Conservation (phyloP, 2,329 filamentous ascomycete genomes). For the Pseudogymnoascus sp. region DNA sequence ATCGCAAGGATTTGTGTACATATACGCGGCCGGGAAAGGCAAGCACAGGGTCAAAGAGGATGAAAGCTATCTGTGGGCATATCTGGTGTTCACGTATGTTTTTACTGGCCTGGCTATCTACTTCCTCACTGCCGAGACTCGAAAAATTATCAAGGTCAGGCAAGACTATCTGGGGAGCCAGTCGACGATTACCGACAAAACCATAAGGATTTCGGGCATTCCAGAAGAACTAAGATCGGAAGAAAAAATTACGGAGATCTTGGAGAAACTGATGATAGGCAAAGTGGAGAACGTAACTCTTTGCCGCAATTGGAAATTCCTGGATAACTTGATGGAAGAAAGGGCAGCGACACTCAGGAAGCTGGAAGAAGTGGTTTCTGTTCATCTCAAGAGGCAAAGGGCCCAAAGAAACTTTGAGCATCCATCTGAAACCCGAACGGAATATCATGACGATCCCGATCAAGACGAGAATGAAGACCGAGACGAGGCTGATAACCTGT, state of each 20-base stretch:
- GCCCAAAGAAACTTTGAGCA: conserved; percentile 21
- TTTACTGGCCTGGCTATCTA: conserved; percentile 79
- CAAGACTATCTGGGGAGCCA: conserved; percentile 91
- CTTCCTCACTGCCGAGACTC: conserved; percentile 74
- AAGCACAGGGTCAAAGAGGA: conserved; percentile 15
- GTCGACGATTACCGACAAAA: conserved; percentile 91
- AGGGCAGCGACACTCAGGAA: conserved; percentile 58
- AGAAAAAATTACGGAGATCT: conserved; percentile 71
- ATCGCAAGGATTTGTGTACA: conserved; percentile 4
- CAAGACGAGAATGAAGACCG: conserved; percentile 36
- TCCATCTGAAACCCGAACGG: conserved; percentile 17
- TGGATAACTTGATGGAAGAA: conserved; percentile 67
- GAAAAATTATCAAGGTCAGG: conserved; percentile 73
- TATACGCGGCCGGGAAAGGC: conserved; percentile 12
- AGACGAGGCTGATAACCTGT: conserved; percentile 51
- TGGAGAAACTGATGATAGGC: conserved; percentile 83
- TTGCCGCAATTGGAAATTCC: conserved; percentile 75
- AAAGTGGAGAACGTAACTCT: conserved; percentile 81
- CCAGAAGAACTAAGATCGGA: conserved; percentile 72
- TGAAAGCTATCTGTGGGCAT: conserved; percentile 71
- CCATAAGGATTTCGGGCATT: conserved; percentile 84
- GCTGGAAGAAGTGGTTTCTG: conserved; percentile 78
- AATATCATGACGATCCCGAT: conserved; percentile 20
- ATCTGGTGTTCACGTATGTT: conserved; percentile 88
- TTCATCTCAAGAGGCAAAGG: conserved; percentile 50